Percentiles rank a stretch among this genome's conserved stretches.
These are phyloP conservation scores for Tetradesmus lagerheimii DNA, from an alignment of 139 green algal genomes.

Conservation along the genomic window DNA sequence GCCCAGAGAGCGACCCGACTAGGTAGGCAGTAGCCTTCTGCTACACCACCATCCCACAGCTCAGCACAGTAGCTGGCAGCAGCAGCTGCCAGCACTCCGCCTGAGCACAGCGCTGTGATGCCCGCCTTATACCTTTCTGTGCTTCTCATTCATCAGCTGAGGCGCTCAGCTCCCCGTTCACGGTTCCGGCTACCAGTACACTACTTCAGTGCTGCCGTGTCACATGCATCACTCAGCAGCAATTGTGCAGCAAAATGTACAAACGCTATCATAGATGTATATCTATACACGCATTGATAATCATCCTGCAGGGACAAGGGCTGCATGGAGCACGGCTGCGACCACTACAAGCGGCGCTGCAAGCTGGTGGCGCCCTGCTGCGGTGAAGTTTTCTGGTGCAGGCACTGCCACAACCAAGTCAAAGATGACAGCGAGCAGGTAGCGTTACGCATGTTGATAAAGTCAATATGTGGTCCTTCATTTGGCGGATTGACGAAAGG, in stretches of 20 bases:
- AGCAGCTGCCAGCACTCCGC: neutral
- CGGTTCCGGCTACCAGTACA: too few species aligned
- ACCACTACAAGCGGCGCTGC: conserved; percentile 86
- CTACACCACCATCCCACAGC: neutral
- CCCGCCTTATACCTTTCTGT: too few species aligned
- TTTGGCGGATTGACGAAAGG: too few species aligned
- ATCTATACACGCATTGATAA: neutral
- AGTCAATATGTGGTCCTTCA: too few species aligned
- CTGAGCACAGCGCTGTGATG: too few species aligned
- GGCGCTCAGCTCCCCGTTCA: too few species aligned
- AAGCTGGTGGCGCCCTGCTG: conserved; percentile 90
- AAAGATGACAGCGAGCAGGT: conserved; percentile 75
- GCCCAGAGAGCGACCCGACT: neutral
- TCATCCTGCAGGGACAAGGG: neutral
- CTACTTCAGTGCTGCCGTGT: too few species aligned
- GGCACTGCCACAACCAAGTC: conserved; percentile 91
- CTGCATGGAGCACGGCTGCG: conserved; percentile 39
- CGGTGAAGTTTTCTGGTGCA: conserved; percentile 79
- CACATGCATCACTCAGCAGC: neutral
- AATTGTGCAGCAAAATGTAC: too few species aligned
- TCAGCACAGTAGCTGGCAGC: neutral
- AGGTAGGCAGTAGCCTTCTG: neutral
- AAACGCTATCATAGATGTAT: too few species aligned
- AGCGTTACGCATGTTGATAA: too few species aligned
- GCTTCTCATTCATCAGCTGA: too few species aligned